Percentiles rank a stretch among this genome's conserved stretches.
These are phyloP conservation scores for Aspergillus japonicus DNA, from an alignment of 2,329 filamentous ascomycete genomes.

Conservation along the genomic window DNA sequence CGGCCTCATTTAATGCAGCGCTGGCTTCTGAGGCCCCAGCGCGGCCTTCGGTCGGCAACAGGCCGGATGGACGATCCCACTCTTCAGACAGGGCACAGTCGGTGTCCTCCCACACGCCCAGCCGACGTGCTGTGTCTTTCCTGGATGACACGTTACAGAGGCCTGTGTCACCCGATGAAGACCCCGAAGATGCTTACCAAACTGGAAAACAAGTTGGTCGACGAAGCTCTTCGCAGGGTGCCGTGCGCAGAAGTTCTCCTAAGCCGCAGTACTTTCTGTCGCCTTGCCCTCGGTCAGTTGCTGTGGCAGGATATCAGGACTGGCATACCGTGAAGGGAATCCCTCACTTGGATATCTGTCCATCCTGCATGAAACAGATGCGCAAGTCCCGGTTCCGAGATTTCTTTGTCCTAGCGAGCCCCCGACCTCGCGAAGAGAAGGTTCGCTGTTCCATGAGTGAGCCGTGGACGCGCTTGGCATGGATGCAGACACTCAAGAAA, in stretches of 20 bases:
- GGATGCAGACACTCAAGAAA: conserved; percentile 74
- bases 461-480: conserved; percentile 82
- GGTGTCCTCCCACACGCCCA: conserved; percentile 6
- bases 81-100: conserved; percentile 12
- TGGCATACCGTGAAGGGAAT: conserved; percentile 77
- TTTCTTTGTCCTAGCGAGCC: conserved; percentile 63
- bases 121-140: conserved; percentile 23
- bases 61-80: conserved; percentile 8
- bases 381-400: conserved; percentile 69
- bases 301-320: conserved; percentile 65
- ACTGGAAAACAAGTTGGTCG: conserved; percentile 8
- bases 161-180: conserved; percentile 8
- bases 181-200: conserved; percentile 8
- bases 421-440: conserved; percentile 56
- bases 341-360: conserved; percentile 76
- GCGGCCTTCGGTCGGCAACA: neutral
- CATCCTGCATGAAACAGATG: conserved; percentile 70
- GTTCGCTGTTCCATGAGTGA: conserved; percentile 77
- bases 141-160: conserved; percentile 13
- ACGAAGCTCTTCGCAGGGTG: conserved; percentile 15
- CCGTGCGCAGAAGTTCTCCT: conserved; percentile 18
- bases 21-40: conserved; percentile 1
- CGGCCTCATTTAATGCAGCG: neutral
- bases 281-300: conserved; percentile 66
- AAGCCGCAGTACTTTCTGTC: conserved; percentile 49